phyloP scores from a whole-genome alignment of 1,284 basidiomycete species.

The Cutaneotrichosporon spelunceum region DNA sequence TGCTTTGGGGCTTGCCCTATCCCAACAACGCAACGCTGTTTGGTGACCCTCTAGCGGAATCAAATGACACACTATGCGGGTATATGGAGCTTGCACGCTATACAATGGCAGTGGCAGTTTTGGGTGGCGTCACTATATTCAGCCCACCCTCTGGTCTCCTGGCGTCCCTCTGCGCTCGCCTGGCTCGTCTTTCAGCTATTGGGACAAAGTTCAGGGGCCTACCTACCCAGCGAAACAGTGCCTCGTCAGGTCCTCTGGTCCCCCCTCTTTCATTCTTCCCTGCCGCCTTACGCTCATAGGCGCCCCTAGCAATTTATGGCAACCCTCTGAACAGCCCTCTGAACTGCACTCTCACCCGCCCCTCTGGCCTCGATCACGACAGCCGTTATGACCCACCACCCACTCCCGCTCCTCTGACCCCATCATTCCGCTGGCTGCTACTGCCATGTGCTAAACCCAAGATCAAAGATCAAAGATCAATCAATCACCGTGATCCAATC shows the following conservation, averaged over 20 bases:
- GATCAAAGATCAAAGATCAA: slow-evolving; percentile 8
- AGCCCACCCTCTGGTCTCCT: background rate
- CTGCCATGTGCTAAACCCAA: background rate
- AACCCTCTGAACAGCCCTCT: too few relatives aligned
- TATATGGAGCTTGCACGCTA: background rate
- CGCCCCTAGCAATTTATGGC: too few relatives aligned
- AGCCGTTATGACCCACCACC: too few relatives aligned
- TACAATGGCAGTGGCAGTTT: background rate
- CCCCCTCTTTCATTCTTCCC: too few relatives aligned
- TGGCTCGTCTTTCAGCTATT: background rate
- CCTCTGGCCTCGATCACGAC: too few relatives aligned
- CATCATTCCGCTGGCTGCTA: too few relatives aligned
- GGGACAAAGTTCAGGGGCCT: too few relatives aligned
- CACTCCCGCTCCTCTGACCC: too few relatives aligned
- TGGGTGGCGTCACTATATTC: background rate
- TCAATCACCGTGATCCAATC: background rate
- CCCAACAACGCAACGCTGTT: background rate
- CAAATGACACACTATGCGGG: background rate
- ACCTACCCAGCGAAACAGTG: too few relatives aligned
- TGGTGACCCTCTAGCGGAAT: background rate
- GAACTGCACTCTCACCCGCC: too few relatives aligned
- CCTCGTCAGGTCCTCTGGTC: too few relatives aligned
- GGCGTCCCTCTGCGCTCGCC: background rate
- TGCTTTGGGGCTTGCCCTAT: background rate
- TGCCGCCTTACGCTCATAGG: too few relatives aligned